Evolutionary conservation across 2,329 filamentous ascomycete species (phyloP).

Genomic region (Dothistroma septosporum): DNA sequence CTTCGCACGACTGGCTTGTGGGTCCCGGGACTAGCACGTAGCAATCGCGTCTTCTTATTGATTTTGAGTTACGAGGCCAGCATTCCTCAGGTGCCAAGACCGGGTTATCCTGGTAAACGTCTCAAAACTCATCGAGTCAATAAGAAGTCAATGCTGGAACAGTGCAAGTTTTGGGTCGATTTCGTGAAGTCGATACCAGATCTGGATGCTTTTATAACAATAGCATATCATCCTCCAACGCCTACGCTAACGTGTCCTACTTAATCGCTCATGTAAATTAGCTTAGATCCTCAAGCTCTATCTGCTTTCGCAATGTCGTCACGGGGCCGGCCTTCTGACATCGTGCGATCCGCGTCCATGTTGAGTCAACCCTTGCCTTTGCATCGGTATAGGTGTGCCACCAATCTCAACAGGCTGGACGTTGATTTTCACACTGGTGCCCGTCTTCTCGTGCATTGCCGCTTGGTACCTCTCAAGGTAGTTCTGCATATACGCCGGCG

Average conservation of each 20-base stretch:
- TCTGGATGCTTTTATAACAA: not conserved
- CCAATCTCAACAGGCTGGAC: conserved; percentile 8
- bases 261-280: not conserved
- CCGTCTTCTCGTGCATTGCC: conserved; percentile 7
- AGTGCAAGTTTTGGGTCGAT: not conserved
- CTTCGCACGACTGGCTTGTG: too few relatives aligned
- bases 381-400: not conserved
- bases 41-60: not conserved
- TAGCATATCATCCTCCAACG: not conserved
- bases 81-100: not conserved
- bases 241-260: conserved; percentile 1
- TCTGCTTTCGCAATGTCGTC: not conserved
- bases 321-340: not conserved
- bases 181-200: not conserved
- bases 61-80: not conserved
- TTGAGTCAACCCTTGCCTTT: not conserved
- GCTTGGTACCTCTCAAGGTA: conserved; percentile 10
- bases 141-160: not conserved
- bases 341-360: not conserved
- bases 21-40: not conserved
- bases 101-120: not conserved
- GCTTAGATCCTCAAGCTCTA: not conserved
- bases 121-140: not conserved
- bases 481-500: conserved; percentile 9
- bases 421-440: not conserved